These are phyloP conservation scores for Daldinia decipiens DNA, from an alignment of 495 filamentous ascomycete species.

Conservation along the genomic window DNA sequence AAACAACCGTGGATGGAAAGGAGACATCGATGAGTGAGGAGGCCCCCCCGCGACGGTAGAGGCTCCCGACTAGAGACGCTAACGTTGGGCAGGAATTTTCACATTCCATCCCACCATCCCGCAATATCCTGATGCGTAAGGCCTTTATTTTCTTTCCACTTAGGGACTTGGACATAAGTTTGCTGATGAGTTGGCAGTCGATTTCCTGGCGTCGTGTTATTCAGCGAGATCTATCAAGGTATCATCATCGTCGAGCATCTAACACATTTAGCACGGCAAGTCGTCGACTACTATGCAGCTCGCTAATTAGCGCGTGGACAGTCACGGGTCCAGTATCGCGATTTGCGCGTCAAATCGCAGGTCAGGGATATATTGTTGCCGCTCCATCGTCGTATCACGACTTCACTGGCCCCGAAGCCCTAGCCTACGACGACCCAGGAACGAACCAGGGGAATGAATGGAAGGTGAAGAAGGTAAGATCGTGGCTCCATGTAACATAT, in stretches of 20 bases:
- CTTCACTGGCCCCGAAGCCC: slow-evolving; percentile 84
- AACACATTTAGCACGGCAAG: slow-evolving; percentile 1
- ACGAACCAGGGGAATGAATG: slow-evolving; percentile 88
- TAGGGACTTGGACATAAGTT: slow-evolving; percentile 21
- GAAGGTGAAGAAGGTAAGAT: slow-evolving; percentile 78
- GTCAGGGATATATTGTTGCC: slow-evolving; percentile 92
- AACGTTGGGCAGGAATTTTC: slow-evolving; percentile 74
- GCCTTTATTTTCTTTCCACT: slow-evolving; percentile 16
- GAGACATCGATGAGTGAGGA: slow-evolving; percentile 58
- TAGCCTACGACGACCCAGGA: slow-evolving; percentile 87
- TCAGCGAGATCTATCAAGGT: slow-evolving; percentile 98
- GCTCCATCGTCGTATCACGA: slow-evolving; percentile 94
- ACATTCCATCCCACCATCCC: slow-evolving; percentile 87
- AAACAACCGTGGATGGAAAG: slow-evolving; percentile 56
- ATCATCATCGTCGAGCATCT: slow-evolving; percentile 21
- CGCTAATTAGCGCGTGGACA: slow-evolving; percentile 49
- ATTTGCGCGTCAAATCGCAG: slow-evolving; percentile 91
- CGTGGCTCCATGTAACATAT: slow-evolving; percentile 6
- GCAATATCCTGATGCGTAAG: slow-evolving; percentile 81
- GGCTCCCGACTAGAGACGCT: slow-evolving; percentile 29
- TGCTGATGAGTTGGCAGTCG: slow-evolving; percentile 57
- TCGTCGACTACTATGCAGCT: slow-evolving; percentile 25
- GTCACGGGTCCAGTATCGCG: slow-evolving; percentile 92
- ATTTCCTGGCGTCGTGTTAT: slow-evolving; percentile 91
- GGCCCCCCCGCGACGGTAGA: slow-evolving; percentile 3